Evolutionary conservation across 2,329 filamentous ascomycete genomes (phyloP).

Genomic region (Fusarium cyanostomum): DNA sequence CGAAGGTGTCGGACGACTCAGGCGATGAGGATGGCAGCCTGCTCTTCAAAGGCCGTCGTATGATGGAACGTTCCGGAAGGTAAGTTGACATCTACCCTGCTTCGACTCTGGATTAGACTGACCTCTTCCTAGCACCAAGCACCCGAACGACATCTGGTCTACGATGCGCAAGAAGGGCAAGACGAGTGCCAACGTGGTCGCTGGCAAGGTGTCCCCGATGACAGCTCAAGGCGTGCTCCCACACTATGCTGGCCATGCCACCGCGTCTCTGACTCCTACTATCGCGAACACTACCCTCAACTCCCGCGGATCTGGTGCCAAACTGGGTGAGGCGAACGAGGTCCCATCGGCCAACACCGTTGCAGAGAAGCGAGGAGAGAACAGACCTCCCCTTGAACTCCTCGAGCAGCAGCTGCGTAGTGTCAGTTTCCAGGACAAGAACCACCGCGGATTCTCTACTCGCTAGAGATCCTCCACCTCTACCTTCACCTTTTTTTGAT

Average conservation of each 20-base stretch:
- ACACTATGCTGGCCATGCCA: slow-evolving; percentile 62
- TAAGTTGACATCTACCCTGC: slow-evolving; percentile 37
- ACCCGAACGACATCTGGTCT: slow-evolving; percentile 58
- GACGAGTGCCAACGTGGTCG: slow-evolving; percentile 56
- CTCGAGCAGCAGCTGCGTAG: slow-evolving; percentile 27
- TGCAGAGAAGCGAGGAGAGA: slow-evolving; percentile 55
- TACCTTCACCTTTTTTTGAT: slow-evolving; percentile 17
- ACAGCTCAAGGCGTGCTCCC: slow-evolving; percentile 65
- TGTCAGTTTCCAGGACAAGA: slow-evolving; percentile 26
- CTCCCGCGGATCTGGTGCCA: slow-evolving; percentile 44
- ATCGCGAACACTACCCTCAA: slow-evolving; percentile 52
- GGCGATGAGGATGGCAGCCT: slow-evolving; percentile 49
- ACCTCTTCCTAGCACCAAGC: slow-evolving; percentile 49
- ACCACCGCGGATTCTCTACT: slow-evolving; percentile 19
- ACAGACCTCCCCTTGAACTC: slow-evolving; percentile 51
- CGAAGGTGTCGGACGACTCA: slow-evolving; percentile 26
- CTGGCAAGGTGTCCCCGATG: slow-evolving; percentile 61
- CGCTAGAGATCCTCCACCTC: slow-evolving; percentile 22
- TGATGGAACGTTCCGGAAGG: slow-evolving; percentile 41
- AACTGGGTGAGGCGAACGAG: slow-evolving; percentile 39
- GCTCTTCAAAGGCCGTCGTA: slow-evolving; percentile 52
- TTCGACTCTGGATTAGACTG: slow-evolving; percentile 7
- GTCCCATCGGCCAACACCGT: slow-evolving; percentile 24
- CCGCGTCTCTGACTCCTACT: slow-evolving; percentile 59
- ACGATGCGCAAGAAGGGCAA: slow-evolving; percentile 62